phyloP scores from a whole-genome alignment of 1,139 yeast genomes.

The Debaryomyces sp. region DNA sequence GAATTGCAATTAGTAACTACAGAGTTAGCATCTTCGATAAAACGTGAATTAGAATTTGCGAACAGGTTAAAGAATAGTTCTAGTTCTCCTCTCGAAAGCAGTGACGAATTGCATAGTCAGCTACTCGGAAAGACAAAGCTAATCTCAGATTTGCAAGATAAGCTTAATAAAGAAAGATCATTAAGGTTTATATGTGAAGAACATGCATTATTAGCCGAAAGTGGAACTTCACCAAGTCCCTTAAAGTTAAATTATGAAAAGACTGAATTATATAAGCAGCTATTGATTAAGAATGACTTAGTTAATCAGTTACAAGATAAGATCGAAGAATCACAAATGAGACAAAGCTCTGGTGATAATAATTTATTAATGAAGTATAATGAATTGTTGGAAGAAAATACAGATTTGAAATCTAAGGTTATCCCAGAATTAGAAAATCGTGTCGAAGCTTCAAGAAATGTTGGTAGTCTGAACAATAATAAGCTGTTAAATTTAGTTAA shows the following conservation, averaged over 20 bases:
- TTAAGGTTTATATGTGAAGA: conserved; percentile 72
- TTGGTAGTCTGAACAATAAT: not conserved
- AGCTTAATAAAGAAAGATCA: conserved; percentile 64
- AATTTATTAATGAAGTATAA: conserved; percentile 40
- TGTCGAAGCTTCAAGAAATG: conserved; percentile 13
- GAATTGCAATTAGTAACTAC: conserved; percentile 70
- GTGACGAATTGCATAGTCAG: conserved; percentile 27
- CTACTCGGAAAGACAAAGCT: conserved; percentile 46
- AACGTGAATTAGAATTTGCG: conserved; percentile 64
- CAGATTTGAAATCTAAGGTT: conserved; percentile 41
- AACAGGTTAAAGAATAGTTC: conserved; percentile 33
- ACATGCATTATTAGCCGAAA: conserved; percentile 58
- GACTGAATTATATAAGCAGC: conserved; percentile 50
- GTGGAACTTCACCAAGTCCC: conserved; percentile 56
- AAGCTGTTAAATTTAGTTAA: conserved; percentile 25
- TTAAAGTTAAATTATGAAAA: conserved; percentile 61
- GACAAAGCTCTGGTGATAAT: conserved; percentile 19
- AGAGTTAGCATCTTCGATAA: conserved; percentile 71
- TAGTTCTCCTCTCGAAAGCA: conserved; percentile 13
- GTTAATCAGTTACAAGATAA: conserved; percentile 47
- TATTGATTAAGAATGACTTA: conserved; percentile 50
- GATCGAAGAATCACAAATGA: conserved; percentile 33
- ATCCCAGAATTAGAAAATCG: conserved; percentile 49
- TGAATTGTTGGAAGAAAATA: conserved; percentile 43
- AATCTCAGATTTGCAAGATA: conserved; percentile 56